Evolutionary conservation across 2,329 filamentous ascomycete genomes (phyloP).

Genomic region (Aspergillus sojae): DNA sequence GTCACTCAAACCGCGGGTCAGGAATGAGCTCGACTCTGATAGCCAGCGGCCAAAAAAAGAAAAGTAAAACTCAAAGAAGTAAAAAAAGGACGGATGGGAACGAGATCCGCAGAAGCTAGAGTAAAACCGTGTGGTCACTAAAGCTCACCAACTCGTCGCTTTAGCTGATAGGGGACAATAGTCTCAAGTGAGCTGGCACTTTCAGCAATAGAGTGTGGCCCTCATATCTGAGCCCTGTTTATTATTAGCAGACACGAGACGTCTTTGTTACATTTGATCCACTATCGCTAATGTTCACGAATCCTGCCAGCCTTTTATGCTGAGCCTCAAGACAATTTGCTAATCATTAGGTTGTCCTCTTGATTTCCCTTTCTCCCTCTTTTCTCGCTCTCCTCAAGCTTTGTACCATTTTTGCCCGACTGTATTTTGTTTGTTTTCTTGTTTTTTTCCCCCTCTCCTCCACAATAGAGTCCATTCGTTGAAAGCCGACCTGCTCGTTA

Average conservation of each 20-base stretch:
- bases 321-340: constrained; percentile 1
- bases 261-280: constrained; percentile 5
- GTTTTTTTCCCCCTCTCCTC: neutral
- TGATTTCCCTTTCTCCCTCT: neutral
- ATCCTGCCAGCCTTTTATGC: constrained; percentile 4
- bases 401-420: neutral
- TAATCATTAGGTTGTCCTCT: neutral
- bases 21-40: neutral
- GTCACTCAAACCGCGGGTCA: neutral
- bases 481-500: neutral
- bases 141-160: neutral
- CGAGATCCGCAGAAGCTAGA: neutral
- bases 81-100: neutral
- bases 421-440: neutral
- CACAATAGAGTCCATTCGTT: constrained; percentile 4
- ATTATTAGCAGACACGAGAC: constrained; percentile 5
- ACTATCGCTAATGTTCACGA: neutral
- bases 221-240: constrained; percentile 1
- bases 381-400: neutral
- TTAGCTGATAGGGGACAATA: neutral
- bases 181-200: constrained; percentile 1
- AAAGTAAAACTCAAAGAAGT: neutral
- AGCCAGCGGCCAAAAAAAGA: neutral
- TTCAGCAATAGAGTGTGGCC: neutral
- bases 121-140: neutral